Percentiles rank a stretch among this genome's conserved stretches.
Evolutionary conservation across 495 filamentous ascomycete genomes (phyloP).

Genomic region (Penicillium desertorum): DNA sequence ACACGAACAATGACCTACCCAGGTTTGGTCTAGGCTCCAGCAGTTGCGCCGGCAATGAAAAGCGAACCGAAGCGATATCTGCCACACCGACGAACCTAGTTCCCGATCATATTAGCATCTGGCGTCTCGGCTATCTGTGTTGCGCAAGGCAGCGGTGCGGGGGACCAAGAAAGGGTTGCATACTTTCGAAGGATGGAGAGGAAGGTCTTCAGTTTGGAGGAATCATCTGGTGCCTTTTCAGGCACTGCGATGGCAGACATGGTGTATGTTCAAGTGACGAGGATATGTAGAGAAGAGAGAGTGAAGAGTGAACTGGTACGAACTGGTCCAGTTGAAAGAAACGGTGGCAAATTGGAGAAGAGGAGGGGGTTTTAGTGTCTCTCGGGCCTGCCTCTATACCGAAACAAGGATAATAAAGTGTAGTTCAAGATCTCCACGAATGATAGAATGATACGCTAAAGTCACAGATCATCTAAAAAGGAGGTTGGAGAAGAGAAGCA

Average conservation of each 20-base stretch:
- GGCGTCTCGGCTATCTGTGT: not conserved
- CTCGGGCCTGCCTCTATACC: conserved; percentile 3
- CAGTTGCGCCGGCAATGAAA: conserved; percentile 92
- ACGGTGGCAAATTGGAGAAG: conserved; percentile 18
- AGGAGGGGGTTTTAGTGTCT: not conserved
- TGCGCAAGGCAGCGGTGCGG: not conserved
- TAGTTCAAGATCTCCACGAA: not conserved
- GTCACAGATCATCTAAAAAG: conserved; percentile 2
- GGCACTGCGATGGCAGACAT: conserved; percentile 41
- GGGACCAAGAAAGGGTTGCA: conserved; percentile 23
- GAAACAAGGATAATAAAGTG: conserved; percentile 4
- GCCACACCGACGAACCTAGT: conserved; percentile 86
- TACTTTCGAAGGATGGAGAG: conserved; percentile 80
- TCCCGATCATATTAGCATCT: conserved; percentile 24
- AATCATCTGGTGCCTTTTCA: conserved; percentile 73
- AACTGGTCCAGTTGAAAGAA: conserved; percentile 12
- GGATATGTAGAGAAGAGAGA: conserved; percentile 1
- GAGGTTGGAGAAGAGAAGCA: conserved; percentile 4
- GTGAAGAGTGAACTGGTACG: not conserved
- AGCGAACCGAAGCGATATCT: conserved; percentile 92
- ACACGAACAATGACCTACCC: conserved; percentile 44
- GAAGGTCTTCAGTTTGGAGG: conserved; percentile 80
- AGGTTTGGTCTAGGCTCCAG: conserved; percentile 94
- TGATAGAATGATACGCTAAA: not conserved
- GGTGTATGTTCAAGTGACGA: conserved; percentile 8